Percentiles rank a stretch among this genome's conserved stretches.
phyloP scores from a whole-genome alignment of 345 rosid species.

The Clarkia xantiana region DNA sequence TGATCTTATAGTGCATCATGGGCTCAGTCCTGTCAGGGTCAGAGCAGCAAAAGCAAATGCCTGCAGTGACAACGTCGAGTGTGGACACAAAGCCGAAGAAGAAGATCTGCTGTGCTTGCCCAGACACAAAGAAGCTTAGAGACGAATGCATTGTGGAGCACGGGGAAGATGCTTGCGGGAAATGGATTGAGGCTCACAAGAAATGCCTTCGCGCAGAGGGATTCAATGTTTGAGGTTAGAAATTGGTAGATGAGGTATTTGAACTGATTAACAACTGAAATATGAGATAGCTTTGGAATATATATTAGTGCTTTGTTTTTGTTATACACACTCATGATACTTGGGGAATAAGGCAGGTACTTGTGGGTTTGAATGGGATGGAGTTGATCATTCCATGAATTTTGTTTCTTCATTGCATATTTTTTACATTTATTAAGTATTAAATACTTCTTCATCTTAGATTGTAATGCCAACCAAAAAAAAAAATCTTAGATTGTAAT shows the following conservation, averaged over 20 bases:
- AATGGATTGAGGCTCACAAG: constrained; percentile 95
- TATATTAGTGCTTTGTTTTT: too few relatives aligned
- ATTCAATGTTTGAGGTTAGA: constrained; percentile 48
- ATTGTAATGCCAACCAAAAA: too few relatives aligned
- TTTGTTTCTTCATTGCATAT: too few relatives aligned
- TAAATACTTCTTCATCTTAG: too few relatives aligned
- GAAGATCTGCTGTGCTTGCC: constrained; percentile 92
- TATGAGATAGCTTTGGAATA: too few relatives aligned
- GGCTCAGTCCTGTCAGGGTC: constrained; percentile 28
- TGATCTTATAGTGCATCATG: constrained; percentile 16
- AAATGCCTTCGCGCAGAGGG: constrained; percentile 85
- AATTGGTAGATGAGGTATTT: not conserved
- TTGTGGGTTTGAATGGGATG: too few relatives aligned
- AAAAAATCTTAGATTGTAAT: too few relatives aligned
- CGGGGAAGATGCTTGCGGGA: constrained; percentile 72
- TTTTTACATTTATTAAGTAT: too few relatives aligned
- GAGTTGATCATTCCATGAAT: too few relatives aligned
- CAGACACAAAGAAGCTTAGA: constrained; percentile 75
- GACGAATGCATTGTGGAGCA: constrained; percentile 85
- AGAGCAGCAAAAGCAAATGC: constrained; percentile 22
- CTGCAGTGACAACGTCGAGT: constrained; percentile 11
- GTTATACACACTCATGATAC: too few relatives aligned
- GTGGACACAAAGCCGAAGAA: constrained; percentile 58
- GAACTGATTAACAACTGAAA: not conserved
- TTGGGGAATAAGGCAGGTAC: too few relatives aligned